These are phyloP conservation scores for Aspergillus sclerotioniger DNA, from an alignment of 495 filamentous ascomycete species.

Conservation along the genomic window DNA sequence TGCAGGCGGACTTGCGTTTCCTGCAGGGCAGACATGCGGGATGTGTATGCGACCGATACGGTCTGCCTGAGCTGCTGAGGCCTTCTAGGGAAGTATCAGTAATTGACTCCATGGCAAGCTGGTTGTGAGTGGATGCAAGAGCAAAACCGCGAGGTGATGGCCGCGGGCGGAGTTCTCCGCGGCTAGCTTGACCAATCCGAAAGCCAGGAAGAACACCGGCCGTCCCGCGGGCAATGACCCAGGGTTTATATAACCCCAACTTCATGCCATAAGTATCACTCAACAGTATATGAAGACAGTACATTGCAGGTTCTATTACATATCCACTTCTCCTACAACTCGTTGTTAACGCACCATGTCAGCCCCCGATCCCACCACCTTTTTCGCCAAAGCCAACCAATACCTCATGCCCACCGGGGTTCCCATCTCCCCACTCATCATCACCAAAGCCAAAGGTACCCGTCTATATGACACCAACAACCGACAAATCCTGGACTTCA, in stretches of 20 bases:
- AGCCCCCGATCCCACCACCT: slow-evolving; percentile 13
- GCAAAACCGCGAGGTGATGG: not conserved
- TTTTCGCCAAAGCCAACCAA: slow-evolving; percentile 24
- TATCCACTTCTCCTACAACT: no score
- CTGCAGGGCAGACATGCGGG: slow-evolving; percentile 28
- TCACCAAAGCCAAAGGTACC: slow-evolving; percentile 32
- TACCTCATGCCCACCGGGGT: slow-evolving; percentile 30
- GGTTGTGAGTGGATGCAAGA: no score
- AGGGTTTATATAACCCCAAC: no score
- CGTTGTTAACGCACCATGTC: no score
- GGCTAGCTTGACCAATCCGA: slow-evolving; percentile 12
- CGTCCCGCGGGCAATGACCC: no score
- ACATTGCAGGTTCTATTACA: no score
- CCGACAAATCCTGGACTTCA: slow-evolving; percentile 50
- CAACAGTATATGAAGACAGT: no score
- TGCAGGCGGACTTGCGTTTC: slow-evolving; percentile 30
- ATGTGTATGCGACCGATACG: slow-evolving; percentile 25
- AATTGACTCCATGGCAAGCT: slow-evolving; percentile 6
- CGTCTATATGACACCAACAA: slow-evolving; percentile 26
- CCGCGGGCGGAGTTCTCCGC: slow-evolving; percentile 7
- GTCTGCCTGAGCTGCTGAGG: slow-evolving; percentile 6
- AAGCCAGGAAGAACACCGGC: not conserved
- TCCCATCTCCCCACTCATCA: slow-evolving; percentile 27
- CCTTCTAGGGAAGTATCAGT: not conserved
- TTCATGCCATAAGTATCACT: no score